These are phyloP conservation scores for Pueraria montana DNA, from an alignment of 306 rosid genomes.

Conservation along the genomic window DNA sequence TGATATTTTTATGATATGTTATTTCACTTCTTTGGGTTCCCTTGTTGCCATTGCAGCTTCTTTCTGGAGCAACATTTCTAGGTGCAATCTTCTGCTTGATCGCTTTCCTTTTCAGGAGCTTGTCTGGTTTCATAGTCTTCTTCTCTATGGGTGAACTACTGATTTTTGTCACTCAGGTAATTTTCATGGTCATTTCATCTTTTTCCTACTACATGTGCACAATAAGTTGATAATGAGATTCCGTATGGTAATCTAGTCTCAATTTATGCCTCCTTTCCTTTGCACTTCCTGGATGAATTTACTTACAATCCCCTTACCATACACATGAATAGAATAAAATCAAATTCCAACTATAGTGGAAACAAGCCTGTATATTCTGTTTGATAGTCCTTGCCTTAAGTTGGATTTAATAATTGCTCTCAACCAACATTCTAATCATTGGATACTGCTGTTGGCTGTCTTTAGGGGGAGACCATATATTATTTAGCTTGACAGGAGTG, in stretches of 20 bases:
- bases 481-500: conserved; percentile 35
- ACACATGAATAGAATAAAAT: conserved; percentile 17
- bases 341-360: conserved; percentile 29
- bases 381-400: conserved; percentile 29
- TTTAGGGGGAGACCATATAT: conserved; percentile 11
- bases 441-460: conserved; percentile 13
- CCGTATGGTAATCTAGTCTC: conserved; percentile 1
- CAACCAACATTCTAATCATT: conserved; percentile 13
- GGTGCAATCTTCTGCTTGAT: conserved; percentile 88
- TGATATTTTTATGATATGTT: conserved; percentile 35
- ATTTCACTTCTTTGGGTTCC: conserved; percentile 43
- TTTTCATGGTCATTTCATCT: conserved; percentile 22
- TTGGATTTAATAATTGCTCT: conserved; percentile 10
- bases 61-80: conserved; percentile 79
- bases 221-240: conserved; percentile 38
- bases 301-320: neutral
- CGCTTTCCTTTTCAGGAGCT: conserved; percentile 78
- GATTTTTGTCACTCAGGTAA: conserved; percentile 88
- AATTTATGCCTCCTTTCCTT: conserved; percentile 8
- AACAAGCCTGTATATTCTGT: conserved; percentile 9
- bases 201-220: neutral
- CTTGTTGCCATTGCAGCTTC: conserved; percentile 72
- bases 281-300: conserved; percentile 17
- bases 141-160: conserved; percentile 86
- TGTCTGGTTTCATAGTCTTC: conserved; percentile 71